A percentile compares a stretch with the other conserved stretches of the same genome.
phyloP scores from a whole-genome alignment of 2,329 filamentous ascomycete genomes.

The Diaporthe destruens region DNA sequence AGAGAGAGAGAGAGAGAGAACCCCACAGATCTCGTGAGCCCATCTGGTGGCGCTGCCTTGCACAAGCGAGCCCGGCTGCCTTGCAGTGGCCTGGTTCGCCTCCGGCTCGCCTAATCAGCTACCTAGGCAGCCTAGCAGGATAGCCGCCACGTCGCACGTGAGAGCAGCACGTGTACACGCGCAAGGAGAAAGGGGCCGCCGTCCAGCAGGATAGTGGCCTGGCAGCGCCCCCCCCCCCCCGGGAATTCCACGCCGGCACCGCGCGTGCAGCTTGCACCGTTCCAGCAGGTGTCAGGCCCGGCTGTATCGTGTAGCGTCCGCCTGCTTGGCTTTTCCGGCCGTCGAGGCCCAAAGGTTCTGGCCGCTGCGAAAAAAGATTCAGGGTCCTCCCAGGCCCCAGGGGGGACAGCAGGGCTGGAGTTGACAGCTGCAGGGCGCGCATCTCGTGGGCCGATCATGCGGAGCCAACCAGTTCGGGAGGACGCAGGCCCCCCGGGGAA shows the following conservation, averaged over 20 bases:
- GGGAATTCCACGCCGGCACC: background rate
- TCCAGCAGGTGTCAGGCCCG: constrained; percentile 9
- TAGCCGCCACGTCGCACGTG: constrained; percentile 27
- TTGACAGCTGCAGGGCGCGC: constrained; percentile 27
- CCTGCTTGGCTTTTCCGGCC: background rate
- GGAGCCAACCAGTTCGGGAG: constrained; percentile 11
- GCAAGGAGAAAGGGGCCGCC: background rate
- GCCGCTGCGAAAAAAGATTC: background rate
- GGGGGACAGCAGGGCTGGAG: background rate
- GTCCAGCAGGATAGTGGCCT: background rate
- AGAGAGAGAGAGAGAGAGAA: too few species aligned
- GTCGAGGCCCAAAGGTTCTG: background rate
- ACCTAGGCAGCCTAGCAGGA: background rate
- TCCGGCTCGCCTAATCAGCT: background rate
- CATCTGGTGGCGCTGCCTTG: constrained; percentile 17
- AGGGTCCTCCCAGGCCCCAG: constrained; percentile 27
- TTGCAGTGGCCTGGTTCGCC: background rate
- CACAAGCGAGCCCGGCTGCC: constrained; percentile 18
- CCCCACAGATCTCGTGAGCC: constrained; percentile 26
- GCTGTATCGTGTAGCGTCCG: background rate
- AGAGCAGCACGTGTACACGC: background rate
- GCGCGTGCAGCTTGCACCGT: background rate
- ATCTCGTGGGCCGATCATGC: constrained; percentile 31
- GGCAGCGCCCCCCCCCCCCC: background rate
- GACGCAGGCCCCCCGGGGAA: background rate